phyloP scores from a whole-genome alignment of 805 yeast genomes.

The Yarrowia sp. region DNA sequence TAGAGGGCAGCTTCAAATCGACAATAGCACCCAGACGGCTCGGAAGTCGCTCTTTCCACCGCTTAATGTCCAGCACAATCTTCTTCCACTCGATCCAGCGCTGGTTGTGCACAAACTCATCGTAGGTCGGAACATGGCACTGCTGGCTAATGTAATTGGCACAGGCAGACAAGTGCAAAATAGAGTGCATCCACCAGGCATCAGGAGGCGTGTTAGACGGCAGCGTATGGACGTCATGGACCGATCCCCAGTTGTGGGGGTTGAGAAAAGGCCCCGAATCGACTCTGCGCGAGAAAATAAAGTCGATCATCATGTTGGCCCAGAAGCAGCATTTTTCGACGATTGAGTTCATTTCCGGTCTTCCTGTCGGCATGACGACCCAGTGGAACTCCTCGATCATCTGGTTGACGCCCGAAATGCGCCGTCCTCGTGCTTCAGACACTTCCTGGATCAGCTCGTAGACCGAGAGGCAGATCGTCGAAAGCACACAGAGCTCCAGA shows the following conservation, averaged over 20 bases:
- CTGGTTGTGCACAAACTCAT: conserved; percentile 22
- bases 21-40: neutral
- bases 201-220: conserved; percentile 9
- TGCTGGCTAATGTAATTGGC: conserved; percentile 10
- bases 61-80: neutral
- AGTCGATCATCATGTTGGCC: conserved; percentile 25
- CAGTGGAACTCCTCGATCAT: conserved; percentile 24
- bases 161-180: neutral
- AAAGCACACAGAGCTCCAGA: neutral
- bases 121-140: conserved; percentile 13
- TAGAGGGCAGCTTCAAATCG: neutral
- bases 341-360: conserved; percentile 3
- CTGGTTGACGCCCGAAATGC: conserved; percentile 8
- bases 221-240: conserved; percentile 7
- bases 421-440: conserved; percentile 9
- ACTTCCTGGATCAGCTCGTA: conserved; percentile 19
- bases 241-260: conserved; percentile 10
- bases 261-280: conserved; percentile 8
- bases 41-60: conserved; percentile 10
- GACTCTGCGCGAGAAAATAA: conserved; percentile 10
- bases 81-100: conserved; percentile 22
- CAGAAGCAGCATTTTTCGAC: conserved; percentile 17
- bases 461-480: conserved; percentile 4
- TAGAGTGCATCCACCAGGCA: conserved; percentile 23
- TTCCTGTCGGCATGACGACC: conserved; percentile 5